Percentiles rank a stretch among this genome's conserved stretches.
Evolutionary conservation across 1,284 basidiomycete species (phyloP).

Genomic region (Erythrobasidium hasegawianum): DNA sequence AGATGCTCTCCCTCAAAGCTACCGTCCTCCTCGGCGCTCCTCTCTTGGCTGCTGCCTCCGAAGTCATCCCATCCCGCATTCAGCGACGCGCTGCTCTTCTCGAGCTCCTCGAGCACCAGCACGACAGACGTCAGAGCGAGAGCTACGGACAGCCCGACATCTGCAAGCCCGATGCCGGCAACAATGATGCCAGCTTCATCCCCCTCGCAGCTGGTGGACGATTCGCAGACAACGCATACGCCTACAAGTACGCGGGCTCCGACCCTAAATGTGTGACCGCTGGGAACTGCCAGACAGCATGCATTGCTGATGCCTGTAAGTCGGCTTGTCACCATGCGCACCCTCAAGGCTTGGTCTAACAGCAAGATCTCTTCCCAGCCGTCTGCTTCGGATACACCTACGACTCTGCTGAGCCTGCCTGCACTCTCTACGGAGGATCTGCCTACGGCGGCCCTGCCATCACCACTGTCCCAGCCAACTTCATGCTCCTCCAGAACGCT

Average conservation of each 20-base stretch:
- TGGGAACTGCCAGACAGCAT: background rate
- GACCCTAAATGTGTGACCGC: background rate
- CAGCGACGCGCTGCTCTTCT: background rate
- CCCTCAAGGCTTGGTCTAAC: too few species aligned
- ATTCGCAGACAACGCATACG: background rate
- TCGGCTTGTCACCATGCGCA: too few species aligned
- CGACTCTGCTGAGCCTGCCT: background rate
- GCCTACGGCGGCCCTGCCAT: background rate
- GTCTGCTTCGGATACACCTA: background rate
- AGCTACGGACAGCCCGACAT: background rate
- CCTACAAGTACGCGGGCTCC: background rate
- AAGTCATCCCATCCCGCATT: background rate
- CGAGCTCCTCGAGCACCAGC: slow-evolving; percentile 2
- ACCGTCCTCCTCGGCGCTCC: slow-evolving; percentile 4
- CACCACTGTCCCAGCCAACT: background rate
- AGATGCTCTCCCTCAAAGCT: background rate
- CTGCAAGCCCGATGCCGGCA: background rate
- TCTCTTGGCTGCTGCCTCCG: slow-evolving; percentile 2
- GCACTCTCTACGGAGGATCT: background rate
- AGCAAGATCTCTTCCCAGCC: background rate
- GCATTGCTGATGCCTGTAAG: slow-evolving; percentile 1
- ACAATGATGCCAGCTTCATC: background rate
- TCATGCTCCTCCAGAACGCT: slow-evolving; percentile 2
- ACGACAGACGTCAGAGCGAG: background rate
- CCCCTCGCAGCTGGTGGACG: background rate